Evolutionary conservation across 257 asterid genomes (phyloP), one percentile per base, ranked within the genome.

Genomic region (Rhazya stricta): DNA sequence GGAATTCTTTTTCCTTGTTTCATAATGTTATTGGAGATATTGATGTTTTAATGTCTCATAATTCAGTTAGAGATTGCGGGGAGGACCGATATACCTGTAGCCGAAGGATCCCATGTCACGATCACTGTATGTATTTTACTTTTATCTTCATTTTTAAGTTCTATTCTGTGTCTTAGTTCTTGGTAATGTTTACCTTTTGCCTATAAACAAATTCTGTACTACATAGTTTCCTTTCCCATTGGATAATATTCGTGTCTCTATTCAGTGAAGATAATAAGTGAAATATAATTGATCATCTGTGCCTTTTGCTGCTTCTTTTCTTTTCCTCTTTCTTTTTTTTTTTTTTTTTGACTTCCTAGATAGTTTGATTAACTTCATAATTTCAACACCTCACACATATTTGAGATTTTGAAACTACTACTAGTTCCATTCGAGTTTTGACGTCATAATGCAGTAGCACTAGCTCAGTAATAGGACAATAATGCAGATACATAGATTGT

Each of bases 61-160:
- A 65, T 82, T 69, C 93, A 94, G 97, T 77, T 94, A 89, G 99
- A 94, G 83, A 77, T 92, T 73, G 97, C 97, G 19, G 97, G 91
- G 78, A 85, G 97, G 86, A 87, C 96, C 8, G 97, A 92, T 76
- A 90, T 94, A 74, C 99, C 97, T 9, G 99, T 92, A 74, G 97
- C 99, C 68, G 97, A 94, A 87, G 99, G 99, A 85, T 92, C 97
- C 80, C 99, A 92, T 79, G 93, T 90, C 74, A 94, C 99, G 50
- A 84, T 92, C 74, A 90, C 93, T 72, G 97, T 94, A 90, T 74
- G 97, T 86, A 32, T 62, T 60, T n/a, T 66, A 48, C 23, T 6
- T 39, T 77, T 29, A 58, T 48, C 8, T 21, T 18, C 63, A n/a
- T 13, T 53, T 54, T 21, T 12, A 13, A 43, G 39, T 69, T 70